Base-by-base conservation (phyloP, 192 early-diverging fungal genomes). In the Coemansia brasiliensis region DNA sequence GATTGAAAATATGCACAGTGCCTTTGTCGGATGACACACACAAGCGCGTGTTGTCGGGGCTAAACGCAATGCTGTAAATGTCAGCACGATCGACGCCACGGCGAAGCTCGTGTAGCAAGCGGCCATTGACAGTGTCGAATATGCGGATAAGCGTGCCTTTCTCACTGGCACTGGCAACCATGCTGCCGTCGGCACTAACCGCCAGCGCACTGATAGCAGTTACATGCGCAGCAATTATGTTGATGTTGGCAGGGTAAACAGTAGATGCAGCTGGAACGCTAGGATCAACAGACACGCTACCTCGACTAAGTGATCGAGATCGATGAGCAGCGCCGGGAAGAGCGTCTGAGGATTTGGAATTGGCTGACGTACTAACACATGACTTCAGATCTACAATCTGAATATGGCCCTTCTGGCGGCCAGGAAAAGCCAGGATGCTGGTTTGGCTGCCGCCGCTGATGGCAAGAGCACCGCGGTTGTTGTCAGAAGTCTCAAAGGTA, bases 141-240 rank as follows among this genome's bases (percentile, higher is more conserved):
- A 98, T 89, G 15, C 95, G 81, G 39, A 98, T 87, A 13, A 98
- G 79, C 3, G 95, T 98, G 25, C 94, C 95, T 63, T 91, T 93
- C 29, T 92, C 89, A 41, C 87, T 90, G 18, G 94, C 88, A 37
- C 89, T 88, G 27, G 93, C 94, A 27, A 94, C 83, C 69, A 89
- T 89, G 21, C 79, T 71, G 35, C 93, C 94, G 42, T 89, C 84
- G 13, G 72, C 61, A 22, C 91, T 94, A 29, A 94, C 68, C 2
- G 92, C 87, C 13, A 98, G 72, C 41, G 84, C 88, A 57, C 89
- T 87, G 22, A 96, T 73, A 16, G 84, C 74, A 13, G 88, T 85
- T 3, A 85, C 82, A 58, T 97, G 95, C 0, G 93, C 94, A 0
- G 90, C 78, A 39, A 94, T 92, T 53, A 94, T 88, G 48, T 83